Base-by-base conservation (phyloP, 2,329 filamentous ascomycete species). In the Huntiella abstrusa region DNA sequence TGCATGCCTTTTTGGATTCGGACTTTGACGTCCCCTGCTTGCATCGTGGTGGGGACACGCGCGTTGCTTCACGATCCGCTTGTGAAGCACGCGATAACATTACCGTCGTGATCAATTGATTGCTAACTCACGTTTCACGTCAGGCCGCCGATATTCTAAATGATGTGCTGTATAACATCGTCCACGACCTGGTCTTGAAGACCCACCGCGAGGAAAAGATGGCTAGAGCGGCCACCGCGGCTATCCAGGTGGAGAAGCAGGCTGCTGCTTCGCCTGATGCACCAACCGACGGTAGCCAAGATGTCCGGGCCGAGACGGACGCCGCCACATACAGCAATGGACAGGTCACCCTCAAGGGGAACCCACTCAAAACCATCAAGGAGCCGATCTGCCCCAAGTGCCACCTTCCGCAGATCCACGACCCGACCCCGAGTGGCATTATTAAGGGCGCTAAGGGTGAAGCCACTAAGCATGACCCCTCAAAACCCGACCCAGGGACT, bases 161-260 rank as follows among this genome's bases (percentile, higher is more conserved):
- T 56, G 81, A 87, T 57, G 63, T 80, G 47, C 65, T 88, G 51
- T 77, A 81, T 64, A 86, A 83, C 60, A 72, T 87, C 56, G 70
- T 87, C 53, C 78, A 82, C 60, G 80, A 83, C 58, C 68, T 84
- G 44, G 67, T 84, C 52, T 69, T 85, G 55, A 75, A 82, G 59
- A 77, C 75, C 36, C 83, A 88, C 59, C 80, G 79, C 53, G 73
- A 82, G 54, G 83, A 88, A 63, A 87, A 87, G 65, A 73, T 76
- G 52, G 75, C 83, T 45, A 75, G 79, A 58, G 75, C 76, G 54
- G 63, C 72, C 52, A 71, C 79, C 50, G 70, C 80, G 55, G 69
- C 75, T 52, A 77, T 80, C 53, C 65, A 68, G 41, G 70, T 78
- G 55, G 74, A 80, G 60, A 76, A 78, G 55, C 60, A 75, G 52